Evolutionary conservation across 352 stramenopile genomes (phyloP).

Genomic region (Salisapilia sapeloensis): DNA sequence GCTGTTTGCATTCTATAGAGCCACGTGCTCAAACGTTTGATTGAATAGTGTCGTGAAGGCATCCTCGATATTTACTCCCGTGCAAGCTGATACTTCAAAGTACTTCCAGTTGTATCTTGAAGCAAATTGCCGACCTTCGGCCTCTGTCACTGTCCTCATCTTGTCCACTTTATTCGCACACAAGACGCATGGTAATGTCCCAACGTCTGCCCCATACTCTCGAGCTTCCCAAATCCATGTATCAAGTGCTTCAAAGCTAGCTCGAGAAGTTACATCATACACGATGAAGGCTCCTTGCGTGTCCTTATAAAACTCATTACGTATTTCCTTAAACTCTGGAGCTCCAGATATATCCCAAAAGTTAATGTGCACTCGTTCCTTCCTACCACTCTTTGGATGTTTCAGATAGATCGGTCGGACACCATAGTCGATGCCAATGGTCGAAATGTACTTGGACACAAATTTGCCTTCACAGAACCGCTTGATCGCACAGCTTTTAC

Average conservation of each 20-base stretch:
- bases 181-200: slow-evolving; percentile 73
- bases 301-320: slow-evolving; percentile 96
- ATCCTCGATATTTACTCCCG: slow-evolving; percentile 70
- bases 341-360: slow-evolving; percentile 90
- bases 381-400: too few species aligned
- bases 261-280: slow-evolving; percentile 58
- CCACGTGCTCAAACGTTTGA: slow-evolving; percentile 29
- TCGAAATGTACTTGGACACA: slow-evolving; percentile 91
- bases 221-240: slow-evolving; percentile 76
- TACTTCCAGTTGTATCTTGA: slow-evolving; percentile 69
- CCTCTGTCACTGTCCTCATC: slow-evolving; percentile 48
- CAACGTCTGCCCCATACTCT: slow-evolving; percentile 83
- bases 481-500: slow-evolving; percentile 93
- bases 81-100: slow-evolving; percentile 86
- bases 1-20: too few species aligned
- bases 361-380: slow-evolving; percentile 78
- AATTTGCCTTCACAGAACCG: slow-evolving; percentile 93
- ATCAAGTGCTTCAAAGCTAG: slow-evolving; percentile 76
- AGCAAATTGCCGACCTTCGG: slow-evolving; percentile 65
- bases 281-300: slow-evolving; percentile 60
- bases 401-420: slow-evolving; percentile 80
- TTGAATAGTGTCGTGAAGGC: slow-evolving; percentile 75
- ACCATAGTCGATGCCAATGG: slow-evolving; percentile 92
- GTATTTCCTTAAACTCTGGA: slow-evolving; percentile 88
- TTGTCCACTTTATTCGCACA: slow-evolving; percentile 87